Evolutionary conservation across 345 rosid species (phyloP).

Genomic region (Erysimum cheiranthoides): DNA sequence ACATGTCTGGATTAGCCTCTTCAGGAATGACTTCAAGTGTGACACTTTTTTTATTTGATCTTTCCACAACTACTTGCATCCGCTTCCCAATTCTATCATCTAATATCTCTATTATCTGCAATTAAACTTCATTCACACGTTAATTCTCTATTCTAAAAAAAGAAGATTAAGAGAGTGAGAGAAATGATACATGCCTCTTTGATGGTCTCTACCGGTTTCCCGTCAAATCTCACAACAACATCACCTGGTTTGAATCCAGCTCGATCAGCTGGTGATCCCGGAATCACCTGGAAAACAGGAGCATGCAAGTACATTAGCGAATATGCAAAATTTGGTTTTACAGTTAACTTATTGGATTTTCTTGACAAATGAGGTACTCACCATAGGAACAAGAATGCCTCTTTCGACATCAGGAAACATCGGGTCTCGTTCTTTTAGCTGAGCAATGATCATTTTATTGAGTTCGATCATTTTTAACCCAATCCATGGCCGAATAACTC

Average conservation of each 20-base stretch:
- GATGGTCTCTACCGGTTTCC: slow-evolving; percentile 76
- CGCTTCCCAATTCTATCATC: slow-evolving; percentile 67
- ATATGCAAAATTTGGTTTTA: slow-evolving; percentile 3
- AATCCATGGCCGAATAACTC: slow-evolving; percentile 95
- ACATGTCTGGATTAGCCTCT: slow-evolving; percentile 74
- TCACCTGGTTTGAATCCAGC: slow-evolving; percentile 93
- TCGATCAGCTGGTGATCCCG: slow-evolving; percentile 85
- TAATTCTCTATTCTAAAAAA: neutral
- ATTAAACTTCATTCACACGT: slow-evolving; percentile 5
- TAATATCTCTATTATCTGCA: slow-evolving; percentile 75
- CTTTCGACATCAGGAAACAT: slow-evolving; percentile 66
- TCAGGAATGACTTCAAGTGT: slow-evolving; percentile 71
- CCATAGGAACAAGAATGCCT: slow-evolving; percentile 83
- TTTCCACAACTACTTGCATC: slow-evolving; percentile 62
- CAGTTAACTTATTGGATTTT: neutral
- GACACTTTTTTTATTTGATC: slow-evolving; percentile 54
- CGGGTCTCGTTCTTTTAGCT: slow-evolving; percentile 81
- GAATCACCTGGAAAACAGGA: slow-evolving; percentile 63
- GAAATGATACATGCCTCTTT: slow-evolving; percentile 58
- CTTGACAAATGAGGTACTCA: slow-evolving; percentile 38
- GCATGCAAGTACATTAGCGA: neutral
- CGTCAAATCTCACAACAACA: slow-evolving; percentile 74
- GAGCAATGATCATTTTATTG: slow-evolving; percentile 75
- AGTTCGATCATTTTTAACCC: slow-evolving; percentile 95
- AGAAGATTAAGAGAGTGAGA: neutral